These are phyloP conservation scores for Cyberlindnera samutprakarnensis DNA, from an alignment of 805 yeast species.

Conservation along the genomic window DNA sequence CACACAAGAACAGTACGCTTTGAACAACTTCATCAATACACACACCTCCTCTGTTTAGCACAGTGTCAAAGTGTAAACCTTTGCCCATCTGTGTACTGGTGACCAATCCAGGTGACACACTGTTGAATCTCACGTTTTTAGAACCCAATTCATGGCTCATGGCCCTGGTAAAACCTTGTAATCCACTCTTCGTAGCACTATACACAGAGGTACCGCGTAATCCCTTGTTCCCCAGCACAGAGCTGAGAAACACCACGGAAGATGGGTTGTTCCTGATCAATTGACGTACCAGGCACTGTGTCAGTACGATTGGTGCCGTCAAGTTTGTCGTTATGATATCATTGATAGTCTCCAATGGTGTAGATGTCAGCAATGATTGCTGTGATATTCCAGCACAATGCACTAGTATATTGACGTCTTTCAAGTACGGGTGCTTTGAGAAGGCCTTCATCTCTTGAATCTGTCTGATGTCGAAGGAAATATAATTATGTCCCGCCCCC, in stretches of 20 bases:
- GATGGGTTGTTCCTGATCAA: slow-evolving; percentile 36
- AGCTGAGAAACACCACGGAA: slow-evolving; percentile 56
- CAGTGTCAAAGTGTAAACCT: not conserved
- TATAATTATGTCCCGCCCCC: no score
- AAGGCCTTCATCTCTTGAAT: slow-evolving; percentile 1
- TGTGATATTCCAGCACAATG: slow-evolving; percentile 57
- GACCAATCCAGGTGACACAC: slow-evolving; percentile 62
- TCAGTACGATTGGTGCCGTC: slow-evolving; percentile 50
- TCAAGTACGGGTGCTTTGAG: slow-evolving; percentile 2
- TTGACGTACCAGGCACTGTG: slow-evolving; percentile 42
- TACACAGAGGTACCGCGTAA: slow-evolving; percentile 57
- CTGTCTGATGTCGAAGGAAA: slow-evolving; percentile 15
- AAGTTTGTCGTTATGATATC: slow-evolving; percentile 49
- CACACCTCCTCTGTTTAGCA: slow-evolving; percentile 12
- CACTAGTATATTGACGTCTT: slow-evolving; percentile 22
- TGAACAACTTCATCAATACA: slow-evolving; percentile 18
- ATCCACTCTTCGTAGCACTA: slow-evolving; percentile 64
- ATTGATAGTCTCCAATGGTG: slow-evolving; percentile 34
- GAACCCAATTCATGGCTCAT: slow-evolving; percentile 54
- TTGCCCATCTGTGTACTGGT: slow-evolving; percentile 9
- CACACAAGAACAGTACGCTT: slow-evolving; percentile 17
- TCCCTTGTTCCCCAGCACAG: slow-evolving; percentile 46
- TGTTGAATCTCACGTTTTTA: slow-evolving; percentile 49
- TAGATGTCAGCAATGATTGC: slow-evolving; percentile 38
- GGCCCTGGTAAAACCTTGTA: slow-evolving; percentile 52